phyloP scores from a whole-genome alignment of 2,329 filamentous ascomycete species.

The Nemania diffusa region DNA sequence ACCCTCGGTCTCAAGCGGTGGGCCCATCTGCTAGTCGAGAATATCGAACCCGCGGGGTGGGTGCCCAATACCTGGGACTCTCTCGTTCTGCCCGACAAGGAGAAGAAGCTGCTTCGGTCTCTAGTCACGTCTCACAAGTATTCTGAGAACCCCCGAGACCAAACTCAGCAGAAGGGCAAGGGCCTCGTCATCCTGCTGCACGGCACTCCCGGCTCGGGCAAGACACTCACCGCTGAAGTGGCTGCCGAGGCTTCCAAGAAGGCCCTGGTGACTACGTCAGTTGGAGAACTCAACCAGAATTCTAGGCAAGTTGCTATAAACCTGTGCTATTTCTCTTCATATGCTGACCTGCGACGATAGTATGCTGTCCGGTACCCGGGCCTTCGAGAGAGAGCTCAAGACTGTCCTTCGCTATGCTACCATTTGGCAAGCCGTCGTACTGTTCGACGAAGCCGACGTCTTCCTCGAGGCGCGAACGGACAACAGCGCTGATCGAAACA shows the following conservation, averaged over 20 bases:
- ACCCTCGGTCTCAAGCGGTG: constrained; percentile 45
- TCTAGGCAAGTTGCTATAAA: constrained; percentile 32
- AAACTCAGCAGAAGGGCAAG: constrained; percentile 51
- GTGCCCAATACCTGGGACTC: constrained; percentile 42
- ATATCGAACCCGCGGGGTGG: constrained; percentile 43
- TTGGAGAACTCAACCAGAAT: constrained; percentile 42
- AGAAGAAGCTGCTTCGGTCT: constrained; percentile 45
- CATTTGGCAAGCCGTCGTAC: constrained; percentile 47
- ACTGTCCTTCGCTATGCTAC: constrained; percentile 45
- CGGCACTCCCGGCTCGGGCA: constrained; percentile 52
- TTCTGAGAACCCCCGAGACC: constrained; percentile 41
- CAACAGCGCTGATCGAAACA: constrained; percentile 38
- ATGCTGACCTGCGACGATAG: constrained; percentile 28
- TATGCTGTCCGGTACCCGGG: constrained; percentile 29
- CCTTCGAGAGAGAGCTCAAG: constrained; percentile 45
- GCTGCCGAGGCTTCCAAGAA: constrained; percentile 44
- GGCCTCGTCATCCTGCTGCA: constrained; percentile 53
- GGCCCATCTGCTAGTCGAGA: constrained; percentile 44
- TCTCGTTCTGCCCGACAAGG: constrained; percentile 43
- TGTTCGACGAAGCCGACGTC: constrained; percentile 50
- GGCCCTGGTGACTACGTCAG: constrained; percentile 42
- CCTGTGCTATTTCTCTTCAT: neutral
- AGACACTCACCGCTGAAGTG: constrained; percentile 54
- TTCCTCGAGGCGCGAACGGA: constrained; percentile 43
- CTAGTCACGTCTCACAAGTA: constrained; percentile 46